Conservation (phyloP, 176 grass and related monocot genomes). For the Rhipidocladum racemiflorum region DNA sequence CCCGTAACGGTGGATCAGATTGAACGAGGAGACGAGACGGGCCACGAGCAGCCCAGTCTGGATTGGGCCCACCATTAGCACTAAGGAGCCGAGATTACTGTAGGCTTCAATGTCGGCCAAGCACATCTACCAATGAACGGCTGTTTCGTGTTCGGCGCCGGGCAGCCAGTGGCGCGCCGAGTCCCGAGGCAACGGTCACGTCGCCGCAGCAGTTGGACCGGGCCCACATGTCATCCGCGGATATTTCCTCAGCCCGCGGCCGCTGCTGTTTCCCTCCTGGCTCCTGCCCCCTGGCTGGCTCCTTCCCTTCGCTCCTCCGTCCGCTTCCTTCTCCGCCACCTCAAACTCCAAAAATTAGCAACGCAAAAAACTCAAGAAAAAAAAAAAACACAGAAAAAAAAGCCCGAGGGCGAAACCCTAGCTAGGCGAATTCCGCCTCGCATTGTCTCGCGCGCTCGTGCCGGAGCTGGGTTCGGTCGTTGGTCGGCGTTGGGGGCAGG, state of each 20-base stretch:
- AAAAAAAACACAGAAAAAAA: background rate
- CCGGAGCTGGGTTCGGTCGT: constrained; percentile 11
- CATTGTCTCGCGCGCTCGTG: constrained; percentile 24
- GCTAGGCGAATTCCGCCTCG: constrained; percentile 23
- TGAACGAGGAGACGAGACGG: too few species aligned
- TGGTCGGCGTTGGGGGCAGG: background rate
- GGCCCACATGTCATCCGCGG: constrained; percentile 10
- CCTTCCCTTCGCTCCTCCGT: background rate
- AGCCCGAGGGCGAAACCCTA: constrained; percentile 34
- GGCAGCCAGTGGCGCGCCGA: background rate
- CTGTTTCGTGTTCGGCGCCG: background rate
- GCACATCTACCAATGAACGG: background rate
- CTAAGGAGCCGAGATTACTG: too few species aligned
- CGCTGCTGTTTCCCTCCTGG: background rate
- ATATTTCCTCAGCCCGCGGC: background rate
- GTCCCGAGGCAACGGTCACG: constrained; percentile 4
- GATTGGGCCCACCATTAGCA: background rate
- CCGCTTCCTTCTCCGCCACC: constrained; percentile 29
- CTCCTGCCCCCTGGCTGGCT: background rate
- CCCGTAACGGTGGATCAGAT: too few species aligned
- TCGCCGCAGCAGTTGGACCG: background rate
- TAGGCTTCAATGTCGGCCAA: too few species aligned
- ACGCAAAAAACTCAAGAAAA: constrained; percentile 7
- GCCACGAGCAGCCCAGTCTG: background rate
- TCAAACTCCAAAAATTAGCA: constrained; percentile 14